Evolutionary conservation across 371 early-diverging fungal species (phyloP).

Genomic region (Mucor sp.): DNA sequence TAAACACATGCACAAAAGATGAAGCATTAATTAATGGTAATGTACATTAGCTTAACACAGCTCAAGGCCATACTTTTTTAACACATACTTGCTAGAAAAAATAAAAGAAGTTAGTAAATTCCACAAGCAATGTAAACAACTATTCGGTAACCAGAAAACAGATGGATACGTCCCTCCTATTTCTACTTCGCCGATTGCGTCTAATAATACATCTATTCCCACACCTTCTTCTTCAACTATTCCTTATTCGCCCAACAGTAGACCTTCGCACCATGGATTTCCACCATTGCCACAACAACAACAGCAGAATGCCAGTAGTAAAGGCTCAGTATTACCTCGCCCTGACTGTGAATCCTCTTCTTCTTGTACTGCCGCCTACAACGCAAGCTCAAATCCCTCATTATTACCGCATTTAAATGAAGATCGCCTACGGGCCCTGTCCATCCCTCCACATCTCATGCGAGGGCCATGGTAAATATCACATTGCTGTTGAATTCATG

Average conservation of each 20-base stretch:
- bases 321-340: neutral
- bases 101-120: constrained; percentile 27
- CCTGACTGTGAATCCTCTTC: constrained; percentile 2
- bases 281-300: neutral
- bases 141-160: constrained; percentile 11
- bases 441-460: constrained; percentile 1
- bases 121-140: constrained; percentile 26
- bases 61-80: neutral
- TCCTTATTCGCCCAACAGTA: constrained; percentile 12
- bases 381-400: neutral
- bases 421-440: constrained; percentile 9
- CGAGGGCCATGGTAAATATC: constrained; percentile 17
- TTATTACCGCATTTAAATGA: constrained; percentile 13
- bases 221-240: constrained; percentile 5
- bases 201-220: neutral
- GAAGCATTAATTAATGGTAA: constrained; percentile 20
- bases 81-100: constrained; percentile 12
- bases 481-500: neutral
- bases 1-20: constrained; percentile 12
- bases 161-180: constrained; percentile 2
- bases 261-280: neutral
- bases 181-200: constrained; percentile 13
- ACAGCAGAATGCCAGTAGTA: neutral
- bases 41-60: neutral
- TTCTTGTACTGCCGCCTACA: neutral